These are phyloP conservation scores for Ampelomyces quisqualis DNA, from an alignment of 2,329 filamentous ascomycete genomes.

Conservation along the genomic window DNA sequence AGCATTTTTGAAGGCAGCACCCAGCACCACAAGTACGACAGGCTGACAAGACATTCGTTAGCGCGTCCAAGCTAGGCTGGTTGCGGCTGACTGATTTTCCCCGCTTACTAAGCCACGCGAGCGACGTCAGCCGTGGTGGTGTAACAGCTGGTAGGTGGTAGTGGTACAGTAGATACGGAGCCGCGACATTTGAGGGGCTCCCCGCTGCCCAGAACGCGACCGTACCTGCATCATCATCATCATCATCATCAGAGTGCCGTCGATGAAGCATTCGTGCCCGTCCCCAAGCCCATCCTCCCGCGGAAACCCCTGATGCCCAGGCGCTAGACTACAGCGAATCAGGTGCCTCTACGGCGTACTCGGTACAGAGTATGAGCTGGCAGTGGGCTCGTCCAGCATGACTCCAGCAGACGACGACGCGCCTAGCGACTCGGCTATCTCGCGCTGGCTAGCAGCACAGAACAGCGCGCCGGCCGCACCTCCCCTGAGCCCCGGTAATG, in stretches of 20 bases:
- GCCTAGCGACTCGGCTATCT: conserved; percentile 22
- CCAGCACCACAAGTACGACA: background rate
- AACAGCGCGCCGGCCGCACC: conserved; percentile 25
- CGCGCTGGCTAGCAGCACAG: conserved; percentile 35
- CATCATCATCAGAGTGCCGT: too few species aligned
- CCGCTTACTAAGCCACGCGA: conserved; percentile 10
- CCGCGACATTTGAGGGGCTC: conserved; percentile 9
- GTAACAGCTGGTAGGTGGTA: conserved; percentile 12
- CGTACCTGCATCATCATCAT: conserved; percentile 22
- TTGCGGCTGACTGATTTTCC: conserved; percentile 2
- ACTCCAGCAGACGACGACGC: conserved; percentile 19
- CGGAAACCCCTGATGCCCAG: conserved; percentile 22
- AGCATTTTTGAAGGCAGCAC: background rate
- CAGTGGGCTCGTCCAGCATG: conserved; percentile 13
- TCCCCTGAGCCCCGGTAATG: conserved; percentile 39
- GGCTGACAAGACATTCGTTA: too few species aligned
- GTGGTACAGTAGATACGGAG: too few species aligned
- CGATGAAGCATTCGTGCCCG: conserved; percentile 12
- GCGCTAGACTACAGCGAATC: conserved; percentile 12
- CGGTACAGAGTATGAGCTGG: conserved; percentile 17
- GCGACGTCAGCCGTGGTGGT: conserved; percentile 5
- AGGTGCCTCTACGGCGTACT: background rate
- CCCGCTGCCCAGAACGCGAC: conserved; percentile 3
- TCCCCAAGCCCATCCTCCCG: conserved; percentile 12
- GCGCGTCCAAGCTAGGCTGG: too few species aligned